Conservation (phyloP, 306 rosid genomes). For the Canavalia ensiformis region DNA sequence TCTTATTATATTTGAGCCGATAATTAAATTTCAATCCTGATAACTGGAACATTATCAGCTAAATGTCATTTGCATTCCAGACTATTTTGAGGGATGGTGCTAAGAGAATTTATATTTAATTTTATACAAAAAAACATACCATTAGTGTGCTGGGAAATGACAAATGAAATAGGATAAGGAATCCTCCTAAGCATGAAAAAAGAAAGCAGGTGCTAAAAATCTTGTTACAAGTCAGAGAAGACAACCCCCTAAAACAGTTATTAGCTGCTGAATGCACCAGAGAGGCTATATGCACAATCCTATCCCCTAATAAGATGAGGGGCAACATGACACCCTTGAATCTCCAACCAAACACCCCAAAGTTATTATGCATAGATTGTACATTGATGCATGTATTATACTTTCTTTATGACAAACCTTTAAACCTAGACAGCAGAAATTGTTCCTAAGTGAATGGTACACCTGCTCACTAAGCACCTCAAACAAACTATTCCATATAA, state of each 20-base stretch:
- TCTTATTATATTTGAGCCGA: too few species aligned
- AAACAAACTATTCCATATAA: not conserved
- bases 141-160: not conserved
- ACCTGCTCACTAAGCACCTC: conserved; percentile 7
- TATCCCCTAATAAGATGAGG: not conserved
- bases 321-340: not conserved
- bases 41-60: not conserved
- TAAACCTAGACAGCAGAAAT: conserved; percentile 3
- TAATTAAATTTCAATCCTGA: not conserved
- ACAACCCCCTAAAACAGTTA: not conserved
- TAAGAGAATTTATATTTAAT: not conserved
- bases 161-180: not conserved
- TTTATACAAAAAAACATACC: not conserved
- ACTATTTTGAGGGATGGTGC: not conserved
- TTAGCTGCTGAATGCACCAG: not conserved
- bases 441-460: not conserved
- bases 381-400: not conserved
- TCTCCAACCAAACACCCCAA: not conserved
- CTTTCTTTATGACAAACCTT: not conserved
- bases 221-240: not conserved
- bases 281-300: not conserved
- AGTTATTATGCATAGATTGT: not conserved
- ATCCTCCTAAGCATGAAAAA: not conserved
- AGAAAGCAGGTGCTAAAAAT: not conserved
- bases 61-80: not conserved